Evolutionary conservation across 83 land plant species (phyloP).

Genomic region (Picea mariana): DNA sequence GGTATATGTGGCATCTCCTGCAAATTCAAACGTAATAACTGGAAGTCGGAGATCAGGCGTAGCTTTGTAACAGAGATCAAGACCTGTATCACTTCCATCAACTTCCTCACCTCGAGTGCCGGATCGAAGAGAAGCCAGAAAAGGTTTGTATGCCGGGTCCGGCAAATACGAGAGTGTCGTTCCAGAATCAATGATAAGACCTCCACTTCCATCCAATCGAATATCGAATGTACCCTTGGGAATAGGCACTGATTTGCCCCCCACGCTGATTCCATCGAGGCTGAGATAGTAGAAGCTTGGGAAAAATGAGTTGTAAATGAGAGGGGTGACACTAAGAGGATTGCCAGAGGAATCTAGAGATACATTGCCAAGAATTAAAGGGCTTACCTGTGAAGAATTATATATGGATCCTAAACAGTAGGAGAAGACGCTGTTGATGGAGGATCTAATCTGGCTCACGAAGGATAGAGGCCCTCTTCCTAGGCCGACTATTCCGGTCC

Average conservation of each 20-base stretch:
- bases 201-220: slow-evolving; percentile 10
- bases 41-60: too few species aligned
- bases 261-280: slow-evolving; percentile 17
- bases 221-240: slow-evolving; percentile 25
- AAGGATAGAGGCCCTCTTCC: slow-evolving; percentile 28
- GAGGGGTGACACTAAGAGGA: slow-evolving; percentile 4
- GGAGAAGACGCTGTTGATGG: slow-evolving; percentile 20
- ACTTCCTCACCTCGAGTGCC: neutral
- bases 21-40: too few species aligned
- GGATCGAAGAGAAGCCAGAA: slow-evolving; percentile 5
- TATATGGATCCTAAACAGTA: slow-evolving; percentile 19
- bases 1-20: too few species aligned
- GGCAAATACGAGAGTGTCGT: slow-evolving; percentile 15
- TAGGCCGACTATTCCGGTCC: slow-evolving; percentile 31
- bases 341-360: neutral
- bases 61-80: slow-evolving; percentile 52
- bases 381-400: neutral
- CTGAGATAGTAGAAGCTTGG: slow-evolving; percentile 17
- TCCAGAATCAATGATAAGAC: slow-evolving; percentile 32
- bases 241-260: slow-evolving; percentile 13
- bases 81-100: slow-evolving; percentile 18
- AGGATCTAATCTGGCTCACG: slow-evolving; percentile 14
- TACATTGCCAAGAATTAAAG: slow-evolving; percentile 4
- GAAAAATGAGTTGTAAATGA: neutral
- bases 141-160: neutral